A percentile compares a stretch with the other conserved stretches of the same genome.
These are phyloP conservation scores for Coleophoma crateriformis DNA, from an alignment of 2,329 filamentous ascomycete species.

Conservation along the genomic window DNA sequence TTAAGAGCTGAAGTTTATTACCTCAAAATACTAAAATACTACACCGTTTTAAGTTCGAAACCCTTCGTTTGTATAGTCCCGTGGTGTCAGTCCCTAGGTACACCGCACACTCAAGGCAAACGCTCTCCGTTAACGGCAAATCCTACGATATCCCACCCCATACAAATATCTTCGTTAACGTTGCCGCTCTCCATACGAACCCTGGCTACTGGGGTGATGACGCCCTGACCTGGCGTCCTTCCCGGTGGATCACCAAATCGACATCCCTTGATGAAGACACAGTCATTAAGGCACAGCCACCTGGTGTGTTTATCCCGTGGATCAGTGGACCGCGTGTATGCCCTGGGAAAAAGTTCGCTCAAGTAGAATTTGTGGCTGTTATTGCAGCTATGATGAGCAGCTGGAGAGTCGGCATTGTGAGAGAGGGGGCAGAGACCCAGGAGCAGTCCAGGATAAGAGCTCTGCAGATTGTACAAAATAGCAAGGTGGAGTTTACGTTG, in stretches of 20 bases:
- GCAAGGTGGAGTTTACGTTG: background rate
- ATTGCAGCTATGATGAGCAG: slow-evolving; percentile 3
- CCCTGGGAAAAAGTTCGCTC: slow-evolving; percentile 15
- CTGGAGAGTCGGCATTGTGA: background rate
- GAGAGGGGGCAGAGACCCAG: background rate
- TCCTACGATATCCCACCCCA: slow-evolving; percentile 15
- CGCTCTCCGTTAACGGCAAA: slow-evolving; percentile 3
- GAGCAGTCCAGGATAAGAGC: background rate
- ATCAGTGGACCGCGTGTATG: slow-evolving; percentile 10
- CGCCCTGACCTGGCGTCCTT: slow-evolving; percentile 7
- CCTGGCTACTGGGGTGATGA: slow-evolving; percentile 13
- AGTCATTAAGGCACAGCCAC: background rate
- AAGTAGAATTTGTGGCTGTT: slow-evolving; percentile 17
- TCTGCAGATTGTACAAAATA: background rate
- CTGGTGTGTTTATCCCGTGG: slow-evolving; percentile 11
- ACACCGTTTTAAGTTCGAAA: slow-evolving; percentile 28
- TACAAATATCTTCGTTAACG: slow-evolving; percentile 29
- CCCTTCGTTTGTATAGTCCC: slow-evolving; percentile 48
- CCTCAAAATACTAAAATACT: too few relatives aligned
- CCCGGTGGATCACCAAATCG: slow-evolving; percentile 10
- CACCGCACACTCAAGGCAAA: slow-evolving; percentile 12
- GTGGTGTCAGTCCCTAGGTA: slow-evolving; percentile 49
- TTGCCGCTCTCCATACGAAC: slow-evolving; percentile 4
- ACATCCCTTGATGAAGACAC: slow-evolving; percentile 1
- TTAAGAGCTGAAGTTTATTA: too few relatives aligned